These are phyloP conservation scores for Pseudopithomyces chartarum DNA, from an alignment of 2,329 filamentous ascomycete genomes.

Conservation along the genomic window DNA sequence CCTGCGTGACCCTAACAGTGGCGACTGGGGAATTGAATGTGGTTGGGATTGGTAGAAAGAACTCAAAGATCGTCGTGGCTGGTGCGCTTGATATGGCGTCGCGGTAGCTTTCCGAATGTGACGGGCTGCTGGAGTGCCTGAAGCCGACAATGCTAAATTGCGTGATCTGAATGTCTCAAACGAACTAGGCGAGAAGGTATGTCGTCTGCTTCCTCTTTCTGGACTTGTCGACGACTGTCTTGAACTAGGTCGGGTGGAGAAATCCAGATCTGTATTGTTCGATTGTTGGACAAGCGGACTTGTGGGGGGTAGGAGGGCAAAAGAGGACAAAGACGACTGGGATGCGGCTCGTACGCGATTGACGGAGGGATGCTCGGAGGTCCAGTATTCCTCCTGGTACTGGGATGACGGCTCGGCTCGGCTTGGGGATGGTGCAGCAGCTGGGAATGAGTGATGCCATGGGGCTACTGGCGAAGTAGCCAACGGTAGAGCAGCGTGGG, in stretches of 20 bases:
- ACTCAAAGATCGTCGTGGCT: constrained; percentile 75
- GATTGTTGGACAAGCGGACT: constrained; percentile 89
- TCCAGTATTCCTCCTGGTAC: constrained; percentile 18
- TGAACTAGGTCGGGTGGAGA: constrained; percentile 54
- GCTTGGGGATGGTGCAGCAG: constrained; percentile 35
- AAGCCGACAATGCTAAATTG: constrained; percentile 38
- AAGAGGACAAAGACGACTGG: constrained; percentile 74
- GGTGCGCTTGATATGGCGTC: constrained; percentile 75
- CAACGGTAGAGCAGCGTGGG: constrained; percentile 23
- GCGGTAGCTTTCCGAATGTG: constrained; percentile 62
- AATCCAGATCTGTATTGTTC: constrained; percentile 78
- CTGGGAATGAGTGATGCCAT: constrained; percentile 59
- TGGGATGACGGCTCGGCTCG: constrained; percentile 21
- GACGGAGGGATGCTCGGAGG: constrained; percentile 39
- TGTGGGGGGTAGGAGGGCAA: constrained; percentile 84
- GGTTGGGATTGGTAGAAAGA: constrained; percentile 54
- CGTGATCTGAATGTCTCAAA: constrained; percentile 57
- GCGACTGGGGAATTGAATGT: constrained; percentile 50
- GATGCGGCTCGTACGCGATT: constrained; percentile 49
- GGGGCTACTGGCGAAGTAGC: constrained; percentile 61
- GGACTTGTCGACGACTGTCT: constrained; percentile 47
- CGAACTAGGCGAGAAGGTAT: constrained; percentile 71
- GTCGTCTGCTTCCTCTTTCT: constrained; percentile 63
- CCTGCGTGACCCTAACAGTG: constrained; percentile 60
- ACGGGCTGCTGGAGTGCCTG: constrained; percentile 36